Conservation (phyloP, 2,329 filamentous ascomycete species). For the Ilyonectria mors-panacis region DNA sequence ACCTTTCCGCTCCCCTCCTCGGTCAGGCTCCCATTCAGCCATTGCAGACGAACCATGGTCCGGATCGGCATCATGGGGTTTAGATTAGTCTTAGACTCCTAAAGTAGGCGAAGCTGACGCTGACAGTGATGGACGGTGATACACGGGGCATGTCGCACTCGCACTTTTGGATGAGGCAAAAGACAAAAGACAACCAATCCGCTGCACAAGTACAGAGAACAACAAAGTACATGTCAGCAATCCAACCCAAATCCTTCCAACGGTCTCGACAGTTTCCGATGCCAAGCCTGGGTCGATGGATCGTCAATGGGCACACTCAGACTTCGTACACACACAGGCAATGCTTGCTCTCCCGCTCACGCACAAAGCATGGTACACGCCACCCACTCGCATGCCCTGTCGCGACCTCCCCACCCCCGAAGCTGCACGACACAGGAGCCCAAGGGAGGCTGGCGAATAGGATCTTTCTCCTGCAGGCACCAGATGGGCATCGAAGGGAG, state of each 20-base stretch:
- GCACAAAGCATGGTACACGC: constrained; percentile 18
- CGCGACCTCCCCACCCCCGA: constrained; percentile 25
- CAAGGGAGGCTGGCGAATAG: constrained; percentile 40
- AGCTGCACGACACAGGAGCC: constrained; percentile 48
- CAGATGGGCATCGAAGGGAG: constrained; percentile 15
- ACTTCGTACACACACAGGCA: constrained; percentile 1
- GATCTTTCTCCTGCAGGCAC: constrained; percentile 41
- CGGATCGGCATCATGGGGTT: constrained; percentile 38
- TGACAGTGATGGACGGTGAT: not conserved
- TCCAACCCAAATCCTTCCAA: constrained; percentile 12
- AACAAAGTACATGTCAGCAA: constrained; percentile 2
- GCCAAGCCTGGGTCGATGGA: not conserved
- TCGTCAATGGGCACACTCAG: constrained; percentile 5
- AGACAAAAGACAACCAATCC: not conserved
- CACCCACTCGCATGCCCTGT: constrained; percentile 37
- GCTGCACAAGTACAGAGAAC: not conserved
- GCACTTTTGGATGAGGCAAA: not conserved
- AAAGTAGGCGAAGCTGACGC: not conserved
- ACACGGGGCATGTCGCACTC: not conserved
- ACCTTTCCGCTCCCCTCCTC: constrained; percentile 20
- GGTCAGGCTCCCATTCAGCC: not conserved
- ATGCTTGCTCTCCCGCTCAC: constrained; percentile 3
- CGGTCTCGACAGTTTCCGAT: constrained; percentile 13
- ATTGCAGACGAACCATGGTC: constrained; percentile 21
- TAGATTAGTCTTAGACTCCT: not conserved